Evolutionary conservation across 495 filamentous ascomycete species (phyloP).

Genomic region (Hamigera avellanea): DNA sequence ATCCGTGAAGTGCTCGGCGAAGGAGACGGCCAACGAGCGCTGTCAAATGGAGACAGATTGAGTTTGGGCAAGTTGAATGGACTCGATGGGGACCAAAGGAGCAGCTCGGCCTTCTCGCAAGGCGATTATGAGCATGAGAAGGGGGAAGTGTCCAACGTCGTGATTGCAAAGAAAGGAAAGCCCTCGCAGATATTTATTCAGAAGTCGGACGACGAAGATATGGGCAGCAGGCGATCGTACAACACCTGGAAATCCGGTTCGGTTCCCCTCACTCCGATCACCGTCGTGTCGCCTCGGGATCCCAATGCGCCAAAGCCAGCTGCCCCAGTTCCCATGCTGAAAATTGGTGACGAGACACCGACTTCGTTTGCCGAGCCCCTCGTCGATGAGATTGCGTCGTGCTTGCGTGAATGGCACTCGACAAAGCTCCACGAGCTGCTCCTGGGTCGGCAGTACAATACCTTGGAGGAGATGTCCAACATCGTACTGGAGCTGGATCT

Average conservation of each 20-base stretch:
- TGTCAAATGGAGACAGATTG: background rate
- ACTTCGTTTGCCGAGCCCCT: constrained; percentile 81
- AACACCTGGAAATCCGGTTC: constrained; percentile 17
- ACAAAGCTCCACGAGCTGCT: constrained; percentile 93
- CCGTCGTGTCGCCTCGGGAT: constrained; percentile 27
- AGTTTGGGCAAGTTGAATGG: constrained; percentile 1
- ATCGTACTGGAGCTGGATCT: constrained; percentile 73
- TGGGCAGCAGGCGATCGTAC: constrained; percentile 20
- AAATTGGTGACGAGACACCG: constrained; percentile 92
- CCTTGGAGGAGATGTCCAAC: constrained; percentile 68
- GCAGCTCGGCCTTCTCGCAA: constrained; percentile 19
- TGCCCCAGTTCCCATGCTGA: constrained; percentile 92
- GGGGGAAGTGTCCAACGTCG: constrained; percentile 26
- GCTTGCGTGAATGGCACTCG: constrained; percentile 94
- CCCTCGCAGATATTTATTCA: constrained; percentile 32
- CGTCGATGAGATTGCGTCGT: constrained; percentile 95
- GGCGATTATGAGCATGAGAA: constrained; percentile 11
- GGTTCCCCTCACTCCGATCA: constrained; percentile 25
- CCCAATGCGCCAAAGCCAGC: constrained; percentile 61
- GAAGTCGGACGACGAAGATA: constrained; percentile 23
- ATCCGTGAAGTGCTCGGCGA: constrained; percentile 65
- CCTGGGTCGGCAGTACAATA: constrained; percentile 64
- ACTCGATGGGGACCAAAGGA: constrained; percentile 6
- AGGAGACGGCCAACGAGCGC: constrained; percentile 16
- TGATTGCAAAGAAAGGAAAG: constrained; percentile 30